A percentile compares a stretch with the other conserved stretches of the same genome.
phyloP scores from a whole-genome alignment of 2,329 filamentous ascomycete species.

The Trichoderma sp. region DNA sequence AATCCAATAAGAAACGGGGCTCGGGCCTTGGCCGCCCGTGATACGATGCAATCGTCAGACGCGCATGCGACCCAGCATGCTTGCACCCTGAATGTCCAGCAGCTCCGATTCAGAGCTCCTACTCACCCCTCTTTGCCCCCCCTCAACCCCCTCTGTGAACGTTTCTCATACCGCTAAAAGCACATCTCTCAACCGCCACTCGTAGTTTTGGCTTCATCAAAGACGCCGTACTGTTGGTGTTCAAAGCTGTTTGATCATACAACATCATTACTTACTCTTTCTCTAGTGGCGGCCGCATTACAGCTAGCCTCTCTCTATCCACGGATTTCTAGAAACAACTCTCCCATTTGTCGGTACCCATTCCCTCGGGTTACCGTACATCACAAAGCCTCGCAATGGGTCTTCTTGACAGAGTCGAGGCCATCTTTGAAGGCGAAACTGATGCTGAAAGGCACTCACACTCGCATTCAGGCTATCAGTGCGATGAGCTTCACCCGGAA shows the following conservation, averaged over 20 bases:
- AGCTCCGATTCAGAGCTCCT: slow-evolving; percentile 8
- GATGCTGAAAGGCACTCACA: slow-evolving; percentile 50
- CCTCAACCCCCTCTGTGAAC: slow-evolving; percentile 10
- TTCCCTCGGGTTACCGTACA: background rate
- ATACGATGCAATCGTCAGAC: slow-evolving; percentile 21
- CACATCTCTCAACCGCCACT: background rate
- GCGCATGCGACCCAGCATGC: slow-evolving; percentile 11
- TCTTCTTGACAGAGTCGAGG: slow-evolving; percentile 50
- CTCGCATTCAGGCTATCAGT: slow-evolving; percentile 46
- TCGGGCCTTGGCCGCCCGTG: slow-evolving; percentile 8
- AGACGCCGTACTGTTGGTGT: background rate
- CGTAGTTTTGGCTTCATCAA: background rate
- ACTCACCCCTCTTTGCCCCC: slow-evolving; percentile 9
- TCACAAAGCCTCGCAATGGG: slow-evolving; percentile 9
- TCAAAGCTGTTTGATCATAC: background rate
- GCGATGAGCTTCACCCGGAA: slow-evolving; percentile 47
- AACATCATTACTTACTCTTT: background rate
- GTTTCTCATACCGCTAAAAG: background rate
- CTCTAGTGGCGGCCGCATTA: background rate
- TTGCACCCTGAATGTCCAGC: slow-evolving; percentile 11
- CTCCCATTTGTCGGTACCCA: background rate
- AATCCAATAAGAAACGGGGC: slow-evolving; percentile 20
- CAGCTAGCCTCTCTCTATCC: background rate
- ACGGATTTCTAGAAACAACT: background rate
- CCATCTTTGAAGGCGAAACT: slow-evolving; percentile 45